phyloP scores from a whole-genome alignment of 768 basidiomycete genomes.

The Termitomyces sp. region DNA sequence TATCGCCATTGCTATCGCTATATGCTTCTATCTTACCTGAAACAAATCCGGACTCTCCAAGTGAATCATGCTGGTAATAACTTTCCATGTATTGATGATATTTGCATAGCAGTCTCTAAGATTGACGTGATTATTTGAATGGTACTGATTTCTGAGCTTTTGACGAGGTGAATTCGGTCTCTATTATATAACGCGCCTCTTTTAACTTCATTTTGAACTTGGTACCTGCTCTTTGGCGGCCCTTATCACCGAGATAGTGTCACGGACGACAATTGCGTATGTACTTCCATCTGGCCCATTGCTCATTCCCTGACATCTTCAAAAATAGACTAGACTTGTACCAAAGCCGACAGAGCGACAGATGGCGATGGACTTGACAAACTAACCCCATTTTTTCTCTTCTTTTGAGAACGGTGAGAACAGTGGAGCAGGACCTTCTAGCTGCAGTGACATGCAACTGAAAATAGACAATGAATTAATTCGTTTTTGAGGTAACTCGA shows the following conservation, averaged over 20 bases:
- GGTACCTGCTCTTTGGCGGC: conserved; percentile 18
- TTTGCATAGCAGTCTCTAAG: conserved; percentile 18
- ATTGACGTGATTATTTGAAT: conserved; percentile 20
- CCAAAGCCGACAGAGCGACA: too few species aligned
- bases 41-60: conserved; percentile 19
- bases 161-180: conserved; percentile 19
- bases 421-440: too few species aligned
- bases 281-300: too few species aligned
- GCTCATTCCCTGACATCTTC: too few species aligned
- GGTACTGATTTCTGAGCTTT: conserved; percentile 20
- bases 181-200: background rate
- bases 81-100: background rate
- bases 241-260: conserved; percentile 16
- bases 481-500: too few species aligned
- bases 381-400: too few species aligned
- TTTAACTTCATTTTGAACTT: background rate
- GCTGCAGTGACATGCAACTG: too few species aligned
- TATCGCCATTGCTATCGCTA: conserved; percentile 22
- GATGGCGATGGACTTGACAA: too few species aligned
- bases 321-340: too few species aligned
- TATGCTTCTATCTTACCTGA: conserved; percentile 25
- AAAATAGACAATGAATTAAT: too few species aligned
- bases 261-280: too few species aligned
- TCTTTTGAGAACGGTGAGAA: too few species aligned
- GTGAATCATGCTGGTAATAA: background rate